Percentiles rank a stretch among this genome's conserved stretches.
phyloP scores from a whole-genome alignment of 2,329 filamentous ascomycete species.

The Alternaria ventricosa region DNA sequence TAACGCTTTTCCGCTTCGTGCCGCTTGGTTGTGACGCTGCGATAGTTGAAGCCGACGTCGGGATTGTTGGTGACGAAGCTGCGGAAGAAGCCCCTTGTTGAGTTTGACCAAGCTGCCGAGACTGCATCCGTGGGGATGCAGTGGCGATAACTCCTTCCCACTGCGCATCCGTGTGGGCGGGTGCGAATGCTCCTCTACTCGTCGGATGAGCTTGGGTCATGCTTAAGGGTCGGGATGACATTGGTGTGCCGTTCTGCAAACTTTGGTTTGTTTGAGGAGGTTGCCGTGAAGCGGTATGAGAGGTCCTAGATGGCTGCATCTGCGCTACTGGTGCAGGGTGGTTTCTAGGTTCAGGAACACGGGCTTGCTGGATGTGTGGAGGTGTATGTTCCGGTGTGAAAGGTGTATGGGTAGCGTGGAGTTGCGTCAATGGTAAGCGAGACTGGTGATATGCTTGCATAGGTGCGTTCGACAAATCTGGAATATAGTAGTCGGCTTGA shows the following conservation, averaged over 20 bases:
- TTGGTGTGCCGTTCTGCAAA: neutral
- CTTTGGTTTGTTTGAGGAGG: neutral
- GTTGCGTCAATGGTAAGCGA: neutral
- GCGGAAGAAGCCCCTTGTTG: neutral
- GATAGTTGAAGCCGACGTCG: neutral
- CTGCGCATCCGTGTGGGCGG: constrained; percentile 1
- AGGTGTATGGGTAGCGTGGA: neutral
- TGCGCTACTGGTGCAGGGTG: neutral
- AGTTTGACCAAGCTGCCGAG: neutral
- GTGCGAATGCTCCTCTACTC: neutral
- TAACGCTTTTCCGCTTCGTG: neutral
- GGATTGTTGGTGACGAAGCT: neutral
- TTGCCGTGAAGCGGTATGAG: neutral
- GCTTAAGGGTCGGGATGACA: neutral
- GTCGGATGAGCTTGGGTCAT: neutral
- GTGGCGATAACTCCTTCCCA: constrained; percentile 2
- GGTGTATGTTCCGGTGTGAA: neutral
- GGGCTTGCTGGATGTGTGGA: neutral
- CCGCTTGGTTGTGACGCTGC: neutral
- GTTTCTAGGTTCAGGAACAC: neutral
- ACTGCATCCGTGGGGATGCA: neutral
- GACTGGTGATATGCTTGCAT: neutral
- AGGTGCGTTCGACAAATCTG: neutral
- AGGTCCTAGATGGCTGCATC: neutral
- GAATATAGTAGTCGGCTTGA: neutral